Evolutionary conservation across 257 asterid genomes (phyloP), one percentile per base, ranked within the genome.

Genomic region (Ehretia macrophylla): DNA sequence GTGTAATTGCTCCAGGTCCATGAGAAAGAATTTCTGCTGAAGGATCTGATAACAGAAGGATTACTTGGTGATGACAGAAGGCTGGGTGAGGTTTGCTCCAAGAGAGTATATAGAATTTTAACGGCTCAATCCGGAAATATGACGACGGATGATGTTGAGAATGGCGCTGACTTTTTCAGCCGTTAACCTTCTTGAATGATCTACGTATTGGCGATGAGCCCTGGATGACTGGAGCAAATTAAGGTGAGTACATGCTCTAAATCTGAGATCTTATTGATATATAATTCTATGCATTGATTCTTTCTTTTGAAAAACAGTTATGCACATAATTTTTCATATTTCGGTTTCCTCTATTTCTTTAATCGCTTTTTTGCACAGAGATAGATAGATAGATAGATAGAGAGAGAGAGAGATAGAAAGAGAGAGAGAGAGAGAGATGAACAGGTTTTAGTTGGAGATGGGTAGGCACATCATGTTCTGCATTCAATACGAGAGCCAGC

Each of bases 11-110:
- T 27, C 4, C 35, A 92, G 97, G 99, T 86, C 53, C 96, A 89
- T 40, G 99, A 92, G 82, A 92, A 92, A 71, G 99, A 92, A 65
- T 83, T 78, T 77, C 75, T 92, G 75, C 88, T 88, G 38, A 72
- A 81, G 82, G 94, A 92, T 64, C 72, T 92, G 70, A 77, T 63
- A 16, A 79, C 78, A 4, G 97, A 92, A 75, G 80, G 95, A 52
- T 72, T 86, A 75, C 44, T 85, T 11, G 81, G 91, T 1, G 94
- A 80, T 57, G 91, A 83, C 59, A 84, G 96, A 71, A 87, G 94
- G 65, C 58, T 92, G 51, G 99, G 99, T 0, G 96, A 89, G 73
- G 72, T 88, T 60, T 92, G 99, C 70, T 92, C 99, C 1, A 86
- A 86, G 86, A 83, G 99, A 81, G 79, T 92, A 23, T 92, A 88